Conservation (phyloP, 352 stramenopile genomes). For the Phytophthora capsici region DNA sequence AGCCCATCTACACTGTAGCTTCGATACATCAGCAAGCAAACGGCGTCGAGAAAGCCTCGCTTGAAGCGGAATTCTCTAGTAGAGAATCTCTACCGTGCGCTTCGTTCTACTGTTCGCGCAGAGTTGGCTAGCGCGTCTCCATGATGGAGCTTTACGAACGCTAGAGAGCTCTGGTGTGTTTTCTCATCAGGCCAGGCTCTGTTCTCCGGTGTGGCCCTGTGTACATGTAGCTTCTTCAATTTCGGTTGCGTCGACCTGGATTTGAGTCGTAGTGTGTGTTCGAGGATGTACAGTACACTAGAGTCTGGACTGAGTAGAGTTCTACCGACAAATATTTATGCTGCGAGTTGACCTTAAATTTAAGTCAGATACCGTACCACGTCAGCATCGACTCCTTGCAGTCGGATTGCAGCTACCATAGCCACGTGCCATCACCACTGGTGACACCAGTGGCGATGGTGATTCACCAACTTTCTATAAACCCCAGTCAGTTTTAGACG, state of each 20-base stretch:
- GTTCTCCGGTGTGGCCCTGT: no score
- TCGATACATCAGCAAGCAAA: constrained; percentile 9
- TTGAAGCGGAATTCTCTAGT: no score
- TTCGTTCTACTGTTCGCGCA: neutral
- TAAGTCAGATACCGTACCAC: no score
- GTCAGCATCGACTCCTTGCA: neutral
- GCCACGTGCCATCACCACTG: no score
- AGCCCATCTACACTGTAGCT: neutral
- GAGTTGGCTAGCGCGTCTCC: neutral
- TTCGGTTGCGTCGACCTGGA: neutral
- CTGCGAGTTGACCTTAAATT: constrained; percentile 21
- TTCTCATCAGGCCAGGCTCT: constrained; percentile 4
- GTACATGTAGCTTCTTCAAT: no score
- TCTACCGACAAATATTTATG: constrained; percentile 18
- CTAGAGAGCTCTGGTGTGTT: constrained; percentile 3
- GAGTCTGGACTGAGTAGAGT: no score
- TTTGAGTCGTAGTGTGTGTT: no score
- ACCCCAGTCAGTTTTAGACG: neutral
- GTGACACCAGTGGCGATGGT: no score
- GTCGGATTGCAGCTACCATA: no score
- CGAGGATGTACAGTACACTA: neutral
- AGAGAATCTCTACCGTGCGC: neutral
- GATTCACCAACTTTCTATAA: neutral
- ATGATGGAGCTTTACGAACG: neutral
- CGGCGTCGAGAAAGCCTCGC: neutral